Percentiles rank a stretch among this genome's conserved stretches.
Evolutionary conservation across 2,329 filamentous ascomycete species (phyloP).

Genomic region (Cyclaneusma minus): DNA sequence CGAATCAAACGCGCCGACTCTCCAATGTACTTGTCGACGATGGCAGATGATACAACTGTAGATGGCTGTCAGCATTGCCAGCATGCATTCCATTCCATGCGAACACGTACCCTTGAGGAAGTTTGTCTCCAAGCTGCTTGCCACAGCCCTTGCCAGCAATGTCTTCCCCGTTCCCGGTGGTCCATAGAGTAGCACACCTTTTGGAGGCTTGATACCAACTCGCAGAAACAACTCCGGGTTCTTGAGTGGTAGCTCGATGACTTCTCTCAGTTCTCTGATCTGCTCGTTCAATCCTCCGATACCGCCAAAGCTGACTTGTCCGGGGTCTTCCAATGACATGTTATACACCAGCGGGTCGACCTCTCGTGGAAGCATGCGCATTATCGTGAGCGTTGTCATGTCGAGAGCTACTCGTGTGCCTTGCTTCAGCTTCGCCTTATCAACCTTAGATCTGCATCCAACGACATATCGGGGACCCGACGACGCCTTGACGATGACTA

Average conservation of each 20-base stretch:
- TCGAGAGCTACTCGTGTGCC: conserved; percentile 94
- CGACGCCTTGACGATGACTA: conserved; percentile 97
- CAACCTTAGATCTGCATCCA: conserved; percentile 94
- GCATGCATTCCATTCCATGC: background rate
- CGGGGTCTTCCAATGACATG: conserved; percentile 97
- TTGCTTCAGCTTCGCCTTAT: conserved; percentile 94
- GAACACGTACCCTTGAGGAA: conserved; percentile 74
- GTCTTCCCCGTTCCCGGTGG: conserved; percentile 97
- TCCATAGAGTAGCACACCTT: conserved; percentile 90
- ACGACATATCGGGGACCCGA: conserved; percentile 96
- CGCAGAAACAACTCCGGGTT: conserved; percentile 95
- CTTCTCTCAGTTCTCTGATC: conserved; percentile 91
- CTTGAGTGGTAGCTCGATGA: conserved; percentile 95
- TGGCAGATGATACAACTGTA: conserved; percentile 89
- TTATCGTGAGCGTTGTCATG: conserved; percentile 99
- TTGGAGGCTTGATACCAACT: conserved; percentile 97
- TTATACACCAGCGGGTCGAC: conserved; percentile 98
- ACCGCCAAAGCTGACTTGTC: conserved; percentile 92
- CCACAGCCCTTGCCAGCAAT: conserved; percentile 81
- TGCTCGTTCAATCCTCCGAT: conserved; percentile 97
- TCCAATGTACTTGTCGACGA: conserved; percentile 99
- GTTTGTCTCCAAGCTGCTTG: conserved; percentile 93
- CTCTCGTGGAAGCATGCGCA: conserved; percentile 98
- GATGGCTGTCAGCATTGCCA: conserved; percentile 6
- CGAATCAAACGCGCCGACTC: conserved; percentile 93